Percentiles rank a stretch among this genome's conserved stretches.
These are phyloP conservation scores for Draba incana DNA, from an alignment of 345 rosid genomes.

Conservation along the genomic window DNA sequence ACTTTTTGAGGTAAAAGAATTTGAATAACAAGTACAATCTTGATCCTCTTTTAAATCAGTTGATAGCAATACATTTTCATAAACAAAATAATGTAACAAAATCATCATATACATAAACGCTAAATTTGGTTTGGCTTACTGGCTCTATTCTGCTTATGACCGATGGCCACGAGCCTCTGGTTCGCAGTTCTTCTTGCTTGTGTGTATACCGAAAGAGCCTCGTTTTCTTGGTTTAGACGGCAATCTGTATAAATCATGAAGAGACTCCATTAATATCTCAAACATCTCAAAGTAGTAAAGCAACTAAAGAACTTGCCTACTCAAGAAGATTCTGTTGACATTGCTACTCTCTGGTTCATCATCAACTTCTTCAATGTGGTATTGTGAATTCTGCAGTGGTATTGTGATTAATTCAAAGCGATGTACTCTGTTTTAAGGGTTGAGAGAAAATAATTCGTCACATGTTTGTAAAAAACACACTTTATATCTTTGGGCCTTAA, in stretches of 20 bases:
- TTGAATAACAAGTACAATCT: neutral
- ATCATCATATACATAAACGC: conserved; percentile 27
- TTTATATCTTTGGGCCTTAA: no score
- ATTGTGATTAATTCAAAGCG: no score
- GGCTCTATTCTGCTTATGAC: neutral
- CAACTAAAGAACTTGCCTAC: conserved; percentile 48
- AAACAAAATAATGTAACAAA: conserved; percentile 5
- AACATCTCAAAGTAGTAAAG: no score
- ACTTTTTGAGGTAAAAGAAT: conserved; percentile 12
- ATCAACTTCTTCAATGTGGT: conserved; percentile 37
- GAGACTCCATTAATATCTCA: conserved; percentile 25
- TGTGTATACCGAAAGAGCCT: conserved; percentile 44
- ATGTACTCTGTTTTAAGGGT: no score
- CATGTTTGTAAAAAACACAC: no score
- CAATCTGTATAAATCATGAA: conserved; percentile 41
- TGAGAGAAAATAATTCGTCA: no score
- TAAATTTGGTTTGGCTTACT: neutral
- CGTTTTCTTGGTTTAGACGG: conserved; percentile 51
- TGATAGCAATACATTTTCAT: conserved; percentile 7
- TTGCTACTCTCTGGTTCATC: conserved; percentile 43
- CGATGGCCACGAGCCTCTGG: conserved; percentile 1
- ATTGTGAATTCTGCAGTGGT: conserved; percentile 34
- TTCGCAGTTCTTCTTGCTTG: conserved; percentile 46
- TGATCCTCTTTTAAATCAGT: conserved; percentile 3
- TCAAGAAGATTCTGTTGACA: conserved; percentile 44